phyloP scores from a whole-genome alignment of 1,284 basidiomycete species.

The Puccinia hordei region DNA sequence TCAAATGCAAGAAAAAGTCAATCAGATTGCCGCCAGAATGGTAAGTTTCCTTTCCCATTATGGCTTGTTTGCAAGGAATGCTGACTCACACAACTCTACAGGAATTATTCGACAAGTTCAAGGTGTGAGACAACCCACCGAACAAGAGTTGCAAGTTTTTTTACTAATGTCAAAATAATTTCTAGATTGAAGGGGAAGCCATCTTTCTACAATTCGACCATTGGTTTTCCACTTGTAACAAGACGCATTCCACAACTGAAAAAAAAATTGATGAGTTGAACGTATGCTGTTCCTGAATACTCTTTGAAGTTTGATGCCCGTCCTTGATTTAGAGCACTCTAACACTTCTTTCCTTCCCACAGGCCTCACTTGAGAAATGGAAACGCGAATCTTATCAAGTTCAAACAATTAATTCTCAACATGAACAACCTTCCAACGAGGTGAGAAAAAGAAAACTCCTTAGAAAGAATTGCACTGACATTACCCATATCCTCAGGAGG shows the following conservation, averaged over 20 bases:
- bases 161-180: not conserved
- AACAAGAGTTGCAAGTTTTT: not conserved
- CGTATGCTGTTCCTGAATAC: not conserved
- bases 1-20: not conserved
- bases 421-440: not conserved
- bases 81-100: not conserved
- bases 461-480: not conserved
- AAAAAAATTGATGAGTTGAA: constrained; percentile 1
- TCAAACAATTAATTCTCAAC: not conserved
- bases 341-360: not conserved
- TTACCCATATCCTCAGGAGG: not conserved
- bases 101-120: not conserved
- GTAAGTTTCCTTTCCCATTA: not conserved
- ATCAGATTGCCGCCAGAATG: not conserved
- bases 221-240: not conserved
- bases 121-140: not conserved
- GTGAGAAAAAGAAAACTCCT: not conserved
- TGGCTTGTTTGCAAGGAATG: not conserved
- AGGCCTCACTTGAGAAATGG: constrained; percentile 10
- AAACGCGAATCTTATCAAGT: not conserved
- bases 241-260: not conserved
- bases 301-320: no score
- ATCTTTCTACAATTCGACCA: not conserved
- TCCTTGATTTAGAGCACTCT: no score
- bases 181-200: not conserved